Conservation (phyloP, 1,284 basidiomycete species). For the Puccinia horiana region DNA sequence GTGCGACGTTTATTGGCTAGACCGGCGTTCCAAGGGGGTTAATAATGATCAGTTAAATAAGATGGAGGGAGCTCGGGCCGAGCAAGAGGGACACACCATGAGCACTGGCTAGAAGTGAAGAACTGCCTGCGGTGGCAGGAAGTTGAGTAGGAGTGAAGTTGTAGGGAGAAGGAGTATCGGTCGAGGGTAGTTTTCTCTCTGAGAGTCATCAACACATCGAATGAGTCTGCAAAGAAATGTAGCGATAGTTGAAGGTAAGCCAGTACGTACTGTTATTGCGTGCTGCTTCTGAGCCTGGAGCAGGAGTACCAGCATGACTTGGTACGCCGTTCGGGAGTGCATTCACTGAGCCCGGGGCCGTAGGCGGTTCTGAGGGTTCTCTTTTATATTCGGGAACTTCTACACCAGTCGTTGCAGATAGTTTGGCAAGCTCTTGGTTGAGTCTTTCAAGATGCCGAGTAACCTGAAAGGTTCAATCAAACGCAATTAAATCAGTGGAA, state of each 20-base stretch:
- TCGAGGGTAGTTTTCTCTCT: conserved; percentile 41
- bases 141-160: neutral
- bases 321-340: conserved; percentile 11
- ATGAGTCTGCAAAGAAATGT: neutral
- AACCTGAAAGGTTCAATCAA: conserved; percentile 4
- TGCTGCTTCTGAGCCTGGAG: conserved; percentile 15
- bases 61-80: neutral
- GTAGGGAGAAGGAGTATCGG: conserved; percentile 37
- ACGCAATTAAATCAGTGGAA: neutral
- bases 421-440: conserved; percentile 43
- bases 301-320: conserved; percentile 10
- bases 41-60: neutral
- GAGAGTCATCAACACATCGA: neutral
- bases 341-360: conserved; percentile 19
- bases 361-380: conserved; percentile 22
- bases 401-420: conserved; percentile 32
- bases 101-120: neutral
- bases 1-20: conserved; percentile 25
- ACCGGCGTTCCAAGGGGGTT: neutral
- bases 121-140: neutral
- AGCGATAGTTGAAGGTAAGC: neutral
- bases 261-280: conserved; percentile 27
- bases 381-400: conserved; percentile 45
- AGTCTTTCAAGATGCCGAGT: conserved; percentile 43
- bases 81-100: conserved; percentile 9